Evolutionary conservation across 371 early-diverging fungal species (phyloP), one percentile per base, ranked within the genome.

Genomic region (Rhizopus arrhizus): DNA sequence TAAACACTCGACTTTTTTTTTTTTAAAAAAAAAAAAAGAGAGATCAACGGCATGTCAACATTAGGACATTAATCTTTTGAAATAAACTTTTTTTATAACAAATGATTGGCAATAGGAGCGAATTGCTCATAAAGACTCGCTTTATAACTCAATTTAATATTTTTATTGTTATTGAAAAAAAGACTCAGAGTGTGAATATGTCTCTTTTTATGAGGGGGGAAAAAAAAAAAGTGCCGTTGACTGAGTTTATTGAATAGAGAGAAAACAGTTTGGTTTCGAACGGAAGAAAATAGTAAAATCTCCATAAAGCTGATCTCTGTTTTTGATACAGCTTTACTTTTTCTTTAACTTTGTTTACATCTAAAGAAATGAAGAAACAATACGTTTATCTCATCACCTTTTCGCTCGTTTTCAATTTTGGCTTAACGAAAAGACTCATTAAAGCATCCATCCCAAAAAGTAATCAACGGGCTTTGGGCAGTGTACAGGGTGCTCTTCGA

Each of bases 401-500:
- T 15, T 43, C 43, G 2, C 3, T 43, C 6, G 13, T 43, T n/a
- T 43, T 43, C 6, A 15, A 10, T n/a, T 1, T 43, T 6, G 15
- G 13, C 2, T 43, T 43, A 13, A n/a, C n/a, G 6, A 43, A 43
- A 43, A 11, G 36, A 36, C 11, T 36, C 36, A 36, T 9, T 1
- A 43, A 15, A 43, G 43, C 43, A n/a, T 13, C 40, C 8, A 38
- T 11, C 40, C 8, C 4, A 38, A 38, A 13, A 3, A 15, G 15
- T 3, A 13, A 10, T 43, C 43, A 43, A 43, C 13, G 13, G 5
- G 15, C n/a, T 43, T 11, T 13, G n/a, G 15, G n/a, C 5, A 36
- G 13, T n/a, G 58, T 33, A 0, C 28, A 28, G 3, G 75, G 78
- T n/a, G 73, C 66, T 15, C 58, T 78, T 50, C 63, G 58, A 33